Base-by-base conservation (phyloP, 331 rosid genomes). In the Malus hybrid region DNA sequence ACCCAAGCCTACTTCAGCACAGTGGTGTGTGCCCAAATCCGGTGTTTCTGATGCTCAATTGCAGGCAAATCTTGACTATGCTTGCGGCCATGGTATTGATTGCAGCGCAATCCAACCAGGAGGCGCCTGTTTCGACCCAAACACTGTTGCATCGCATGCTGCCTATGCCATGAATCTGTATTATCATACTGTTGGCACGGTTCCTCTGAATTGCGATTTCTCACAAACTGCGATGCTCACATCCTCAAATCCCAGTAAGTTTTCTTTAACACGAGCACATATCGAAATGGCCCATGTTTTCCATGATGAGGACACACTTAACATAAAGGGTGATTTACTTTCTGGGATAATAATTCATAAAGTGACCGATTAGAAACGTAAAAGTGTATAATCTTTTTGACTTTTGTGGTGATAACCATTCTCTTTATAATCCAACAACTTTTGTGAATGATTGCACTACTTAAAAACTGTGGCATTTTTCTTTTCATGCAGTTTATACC, bases 161-260 rank as follows among this genome's bases (percentile, higher is more conserved):
- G 81, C 97, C 68, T 95, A 77, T 81, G 97, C 96, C 79, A 95
- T 95, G 97, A 95, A 95, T 83, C 87, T 87, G 46, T 95, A 95
- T 75, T 95, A 84, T 78, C 99, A 95, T 29, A 76, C 79, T 9
- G 42, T 72, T 72, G 88, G 82, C 18, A 87, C 76, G 71, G 76
- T 80, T 66, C 89, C 86, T 20, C 82, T 88, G 88, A 89, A 92
- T 78, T 95, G 99, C 78, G 96, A 95, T 82, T 95, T 95, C 88
- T 84, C 97, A 60, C 97, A 95, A 75, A 78, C 97, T 16, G 99
- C 97, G 58, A 82, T 66, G 6, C 78, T 95, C 68, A 85, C 97
- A 11, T 90, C 97, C 48, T 74, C 88, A 69, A 92, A 92, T 80
- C 99, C 99, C 50, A 90, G 97, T 95, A 90, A 88, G 86, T 71